Evolutionary conservation across 805 yeast species (phyloP), one percentile per base, ranked within the genome.

Genomic region (Hanseniaspora mollemarum): DNA sequence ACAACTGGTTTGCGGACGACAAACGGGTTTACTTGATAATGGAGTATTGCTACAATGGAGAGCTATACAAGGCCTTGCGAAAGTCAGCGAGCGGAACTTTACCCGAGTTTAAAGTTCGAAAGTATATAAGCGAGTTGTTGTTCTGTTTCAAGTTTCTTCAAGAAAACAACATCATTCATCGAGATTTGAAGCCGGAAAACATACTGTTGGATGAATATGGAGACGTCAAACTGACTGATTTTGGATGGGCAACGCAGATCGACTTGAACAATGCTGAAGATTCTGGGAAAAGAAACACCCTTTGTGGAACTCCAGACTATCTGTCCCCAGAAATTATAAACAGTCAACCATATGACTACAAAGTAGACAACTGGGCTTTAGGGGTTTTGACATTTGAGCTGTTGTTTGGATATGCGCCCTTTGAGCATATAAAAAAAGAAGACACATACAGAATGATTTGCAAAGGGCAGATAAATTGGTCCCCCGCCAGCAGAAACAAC

Each of bases 311-410:
- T 0, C 69, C 90, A 37, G 97, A 92, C 65, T 90, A 90, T 59
- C 67, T 92, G 15, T 94, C 97, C 0, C 98, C 98, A 7, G 98
- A 90, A 66, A 81, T 92, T 83, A 85, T 90, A 6, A 92, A 83
- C 54, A 80, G 84, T 1, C 79, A 76, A 57, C 83, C 80, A 10
- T 92, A 90, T 59, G 90, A 83, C 58, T 73, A 72, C 49, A 72
- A 72, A 46, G 95, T 87, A 0, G 98, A 90, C 62, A 74, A 83
- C 2, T 90, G 98, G 98, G 86, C 96, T 1, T 68, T 90, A 49
- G 98, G 98, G 0, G 79, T 90, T 1, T 64, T 90, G 33, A 74
- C 87, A 55, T 90, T 82, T 60, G 98, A 90, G 63, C 74, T 92
- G 46, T 66, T 90, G 1, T 87, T 83, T 3, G 97, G 96, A 0